Evolutionary conservation across 208 protist species (phyloP).

Genomic region (Porcisia hertigi): DNA sequence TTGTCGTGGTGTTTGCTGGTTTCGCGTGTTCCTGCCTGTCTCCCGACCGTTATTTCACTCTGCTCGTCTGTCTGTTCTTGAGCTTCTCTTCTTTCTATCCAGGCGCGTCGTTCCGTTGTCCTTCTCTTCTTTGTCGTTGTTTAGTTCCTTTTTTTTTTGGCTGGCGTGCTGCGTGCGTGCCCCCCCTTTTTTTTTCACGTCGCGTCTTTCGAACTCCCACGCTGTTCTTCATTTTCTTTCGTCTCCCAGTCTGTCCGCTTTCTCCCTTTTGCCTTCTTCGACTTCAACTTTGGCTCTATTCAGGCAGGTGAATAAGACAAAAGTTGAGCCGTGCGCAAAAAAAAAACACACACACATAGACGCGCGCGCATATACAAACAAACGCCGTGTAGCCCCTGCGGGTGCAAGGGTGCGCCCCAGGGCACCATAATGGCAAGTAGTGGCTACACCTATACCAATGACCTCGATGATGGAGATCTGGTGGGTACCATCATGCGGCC

Average conservation of each 20-base stretch:
- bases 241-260: not conserved
- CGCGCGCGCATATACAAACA: not conserved
- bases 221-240: not conserved
- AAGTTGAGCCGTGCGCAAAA: not conserved
- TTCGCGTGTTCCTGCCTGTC: not conserved
- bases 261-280: not conserved
- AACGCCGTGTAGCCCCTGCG: not conserved
- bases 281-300: not conserved
- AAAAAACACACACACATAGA: not conserved
- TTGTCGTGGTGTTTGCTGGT: not conserved
- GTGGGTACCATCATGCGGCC: not conserved
- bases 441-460: slow-evolving; percentile 33
- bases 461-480: slow-evolving; percentile 21
- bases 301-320: not conserved
- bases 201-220: not conserved
- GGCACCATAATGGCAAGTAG: slow-evolving; percentile 15
- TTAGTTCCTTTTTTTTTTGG: not conserved
- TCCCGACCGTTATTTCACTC: not conserved
- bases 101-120: not conserved
- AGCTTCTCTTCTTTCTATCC: not conserved
- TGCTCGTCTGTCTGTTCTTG: not conserved
- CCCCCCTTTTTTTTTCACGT: not conserved
- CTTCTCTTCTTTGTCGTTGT: not conserved
- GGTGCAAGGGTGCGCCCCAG: not conserved
- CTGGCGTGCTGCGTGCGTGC: not conserved